Evolutionary conservation across 108 stramenopile species (phyloP), one percentile per base, ranked within the genome.

Genomic region (Seminavis robusta): DNA sequence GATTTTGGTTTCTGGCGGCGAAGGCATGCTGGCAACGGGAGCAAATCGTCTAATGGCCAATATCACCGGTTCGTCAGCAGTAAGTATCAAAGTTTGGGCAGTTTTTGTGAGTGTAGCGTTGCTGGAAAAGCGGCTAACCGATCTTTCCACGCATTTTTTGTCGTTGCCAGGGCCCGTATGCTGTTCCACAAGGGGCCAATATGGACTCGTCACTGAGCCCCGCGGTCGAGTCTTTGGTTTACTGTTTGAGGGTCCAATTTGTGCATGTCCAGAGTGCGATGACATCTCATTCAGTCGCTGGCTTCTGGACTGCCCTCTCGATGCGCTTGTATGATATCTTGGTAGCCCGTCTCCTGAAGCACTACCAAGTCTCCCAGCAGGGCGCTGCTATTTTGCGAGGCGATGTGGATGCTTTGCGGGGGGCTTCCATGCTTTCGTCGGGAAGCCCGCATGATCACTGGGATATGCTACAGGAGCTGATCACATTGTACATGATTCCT

Each of bases 271-370:
- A 91, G 58, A 81, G 86, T 32, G 90, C 90, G 0, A 59, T 91
- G 37, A 87, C 90, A 5, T 71, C 86, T 8, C 63, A 83, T 52
- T 85, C 86, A 20, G 62, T 91, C 1, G 80, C 83, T 25, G 79
- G 81, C 26, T 87, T 91, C 51, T 91, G 90, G 90, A 83, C 90
- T 45, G 90, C 86, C 4, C 59, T 91, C n/a, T 91, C 90, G 4
- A 87, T 82, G 79, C 65, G 90, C 39, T 31, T 91, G 20, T 91
- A 91, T 43, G 90, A 91, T 37, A 81, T 91, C 59, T 52, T 91
- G 29, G 79, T 84, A 0, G 61, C 90, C 23, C 68, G 90, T 39
- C 69, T 91, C 36, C 61, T 91, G 31, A 83, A 85, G 32, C 70
- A 80, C 49, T 91, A 86, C 54, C 68, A 61, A 34, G 77, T 91